A percentile compares a stretch with the other conserved stretches of the same genome.
These are phyloP conservation scores for Lasiodiplodia sp. DNA, from an alignment of 2,329 filamentous ascomycete species.

Conservation along the genomic window DNA sequence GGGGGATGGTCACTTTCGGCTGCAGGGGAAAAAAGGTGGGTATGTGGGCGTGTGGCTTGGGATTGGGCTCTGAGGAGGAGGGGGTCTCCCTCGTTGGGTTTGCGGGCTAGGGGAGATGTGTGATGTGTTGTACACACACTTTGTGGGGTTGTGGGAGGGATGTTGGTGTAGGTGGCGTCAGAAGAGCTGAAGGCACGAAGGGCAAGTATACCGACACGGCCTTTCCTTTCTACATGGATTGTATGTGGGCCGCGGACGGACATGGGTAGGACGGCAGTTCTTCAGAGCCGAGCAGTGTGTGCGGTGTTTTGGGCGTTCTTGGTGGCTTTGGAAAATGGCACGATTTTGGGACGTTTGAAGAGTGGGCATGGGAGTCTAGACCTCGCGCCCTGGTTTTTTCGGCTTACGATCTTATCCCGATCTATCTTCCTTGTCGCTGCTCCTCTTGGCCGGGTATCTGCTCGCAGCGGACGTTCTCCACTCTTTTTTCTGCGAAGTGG, in stretches of 20 bases:
- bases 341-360: background rate
- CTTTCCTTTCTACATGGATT: background rate
- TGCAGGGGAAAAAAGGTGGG: too few relatives aligned
- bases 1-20: too few relatives aligned
- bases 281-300: background rate
- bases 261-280: background rate
- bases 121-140: slow-evolving; percentile 2
- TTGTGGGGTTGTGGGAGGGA: background rate
- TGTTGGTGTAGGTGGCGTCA: background rate
- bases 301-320: background rate
- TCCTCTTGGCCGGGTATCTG: background rate
- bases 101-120: background rate
- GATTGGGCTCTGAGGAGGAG: background rate
- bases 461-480: background rate
- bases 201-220: background rate
- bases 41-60: too few relatives aligned
- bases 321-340: background rate
- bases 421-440: background rate
- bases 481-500: background rate
- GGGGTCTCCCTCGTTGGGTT: background rate
- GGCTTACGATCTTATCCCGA: background rate
- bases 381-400: background rate
- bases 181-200: background rate
- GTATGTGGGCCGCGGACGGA: background rate
- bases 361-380: background rate